These are phyloP conservation scores for Penicillium corylophilum DNA, from an alignment of 2,329 filamentous ascomycete species.

Conservation along the genomic window DNA sequence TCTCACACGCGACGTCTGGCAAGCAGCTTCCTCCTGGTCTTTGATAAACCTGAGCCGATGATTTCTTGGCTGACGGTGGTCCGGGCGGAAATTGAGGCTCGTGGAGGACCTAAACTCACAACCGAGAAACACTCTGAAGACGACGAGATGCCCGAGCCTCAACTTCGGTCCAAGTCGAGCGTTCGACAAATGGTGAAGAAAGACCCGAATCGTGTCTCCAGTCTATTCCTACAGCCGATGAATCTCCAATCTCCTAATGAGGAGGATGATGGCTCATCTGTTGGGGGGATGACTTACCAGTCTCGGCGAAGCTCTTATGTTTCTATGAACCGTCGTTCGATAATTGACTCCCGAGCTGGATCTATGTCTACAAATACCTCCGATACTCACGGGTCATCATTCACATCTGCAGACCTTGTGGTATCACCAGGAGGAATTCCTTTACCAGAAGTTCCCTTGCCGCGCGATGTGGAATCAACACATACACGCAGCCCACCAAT, in stretches of 20 bases:
- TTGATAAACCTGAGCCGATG: conserved; percentile 46
- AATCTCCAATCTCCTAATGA: conserved; percentile 23
- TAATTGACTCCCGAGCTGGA: conserved; percentile 30
- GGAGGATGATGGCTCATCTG: conserved; percentile 23
- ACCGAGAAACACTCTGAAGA: conserved; percentile 38
- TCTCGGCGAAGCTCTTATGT: conserved; percentile 30
- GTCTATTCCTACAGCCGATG: conserved; percentile 30
- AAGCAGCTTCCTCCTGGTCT: conserved; percentile 45
- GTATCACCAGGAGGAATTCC: conserved; percentile 20
- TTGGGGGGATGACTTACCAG: conserved; percentile 23
- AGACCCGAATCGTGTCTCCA: conserved; percentile 35
- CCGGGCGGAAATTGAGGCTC: conserved; percentile 46
- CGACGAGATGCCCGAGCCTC: conserved; percentile 18
- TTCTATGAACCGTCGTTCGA: conserved; percentile 31
- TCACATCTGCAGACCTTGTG: conserved; percentile 14
- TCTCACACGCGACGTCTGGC: conserved; percentile 35
- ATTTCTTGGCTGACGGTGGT: conserved; percentile 47
- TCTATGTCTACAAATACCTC: conserved; percentile 21
- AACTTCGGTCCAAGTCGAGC: conserved; percentile 29
- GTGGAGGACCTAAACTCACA: conserved; percentile 47
- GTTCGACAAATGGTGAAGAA: conserved; percentile 36
- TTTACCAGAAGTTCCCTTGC: conserved; percentile 15
- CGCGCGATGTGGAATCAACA: conserved; percentile 9
- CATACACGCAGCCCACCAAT: conserved; percentile 21
- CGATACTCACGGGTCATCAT: conserved; percentile 19